These are phyloP conservation scores for Fusarium graminum DNA, from an alignment of 2,329 filamentous ascomycete genomes.

Conservation along the genomic window DNA sequence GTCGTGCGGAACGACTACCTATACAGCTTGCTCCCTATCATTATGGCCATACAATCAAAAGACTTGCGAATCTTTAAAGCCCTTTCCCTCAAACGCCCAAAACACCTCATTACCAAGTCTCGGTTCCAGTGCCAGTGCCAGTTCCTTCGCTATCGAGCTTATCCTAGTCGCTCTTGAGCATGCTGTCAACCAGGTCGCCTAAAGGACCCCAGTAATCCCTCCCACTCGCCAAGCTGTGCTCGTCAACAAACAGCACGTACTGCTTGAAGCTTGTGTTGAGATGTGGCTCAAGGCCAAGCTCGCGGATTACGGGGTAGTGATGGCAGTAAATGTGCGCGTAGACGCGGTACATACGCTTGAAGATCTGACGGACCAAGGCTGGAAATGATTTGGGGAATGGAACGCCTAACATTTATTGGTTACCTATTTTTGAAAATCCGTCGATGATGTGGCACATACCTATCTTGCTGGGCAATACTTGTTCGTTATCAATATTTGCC, in stretches of 20 bases:
- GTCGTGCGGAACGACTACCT: conserved; percentile 10
- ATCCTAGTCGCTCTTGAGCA: conserved; percentile 88
- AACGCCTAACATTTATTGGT: conserved; percentile 69
- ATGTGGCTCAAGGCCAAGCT: conserved; percentile 95
- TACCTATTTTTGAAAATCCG: background rate
- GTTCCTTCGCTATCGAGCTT: conserved; percentile 27
- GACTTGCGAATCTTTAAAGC: conserved; percentile 24
- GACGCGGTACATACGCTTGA: conserved; percentile 98
- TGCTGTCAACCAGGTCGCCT: conserved; percentile 96
- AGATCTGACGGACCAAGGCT: conserved; percentile 89
- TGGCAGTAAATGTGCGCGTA: conserved; percentile 99
- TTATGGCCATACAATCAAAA: conserved; percentile 43
- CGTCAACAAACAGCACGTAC: conserved; percentile 98
- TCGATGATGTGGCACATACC: conserved; percentile 62
- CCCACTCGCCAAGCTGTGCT: conserved; percentile 90
- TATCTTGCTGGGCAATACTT: conserved; percentile 93
- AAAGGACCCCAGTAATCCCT: conserved; percentile 98
- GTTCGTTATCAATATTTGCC: conserved; percentile 93
- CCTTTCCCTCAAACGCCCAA: conserved; percentile 35
- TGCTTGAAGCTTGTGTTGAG: conserved; percentile 99
- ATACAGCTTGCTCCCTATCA: conserved; percentile 29
- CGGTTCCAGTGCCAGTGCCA: conserved; percentile 13
- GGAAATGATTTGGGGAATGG: conserved; percentile 96
- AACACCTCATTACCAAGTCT: conserved; percentile 38
- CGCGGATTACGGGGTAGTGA: conserved; percentile 96